A percentile compares a stretch with the other conserved stretches of the same genome.
phyloP scores from a whole-genome alignment of 345 rosid species.

The Lagerstroemia speciosa region DNA sequence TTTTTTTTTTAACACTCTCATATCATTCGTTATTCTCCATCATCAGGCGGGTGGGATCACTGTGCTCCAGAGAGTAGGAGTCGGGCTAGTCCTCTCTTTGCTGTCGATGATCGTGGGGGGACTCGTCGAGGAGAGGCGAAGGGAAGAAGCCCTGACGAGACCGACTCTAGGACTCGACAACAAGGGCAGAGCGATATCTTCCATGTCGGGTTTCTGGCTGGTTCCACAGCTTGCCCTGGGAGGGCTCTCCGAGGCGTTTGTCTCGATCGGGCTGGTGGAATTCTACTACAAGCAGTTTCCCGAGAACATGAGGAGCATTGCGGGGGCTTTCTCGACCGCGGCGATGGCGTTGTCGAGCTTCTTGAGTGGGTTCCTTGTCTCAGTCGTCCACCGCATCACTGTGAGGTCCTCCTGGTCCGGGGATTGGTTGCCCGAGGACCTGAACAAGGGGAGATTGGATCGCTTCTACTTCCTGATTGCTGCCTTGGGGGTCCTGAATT shows the following conservation, averaged over 20 bases:
- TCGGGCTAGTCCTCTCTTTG: slow-evolving; percentile 47
- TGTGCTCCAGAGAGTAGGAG: slow-evolving; percentile 44
- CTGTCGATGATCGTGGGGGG: slow-evolving; percentile 61
- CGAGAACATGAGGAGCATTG: slow-evolving; percentile 67
- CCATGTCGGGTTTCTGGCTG: slow-evolving; percentile 77
- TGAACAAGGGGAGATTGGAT: slow-evolving; percentile 67
- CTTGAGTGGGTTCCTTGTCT: slow-evolving; percentile 49
- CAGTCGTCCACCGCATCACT: slow-evolving; percentile 24
- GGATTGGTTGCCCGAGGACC: slow-evolving; percentile 65
- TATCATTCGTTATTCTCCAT: not conserved
- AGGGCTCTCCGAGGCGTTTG: slow-evolving; percentile 73
- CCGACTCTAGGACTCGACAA: slow-evolving; percentile 35
- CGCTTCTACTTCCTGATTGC: slow-evolving; percentile 70
- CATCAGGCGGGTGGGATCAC: slow-evolving; percentile 2
- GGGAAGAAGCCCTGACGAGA: slow-evolving; percentile 45
- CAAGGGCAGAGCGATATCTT: slow-evolving; percentile 18
- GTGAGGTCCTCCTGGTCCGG: slow-evolving; percentile 29
- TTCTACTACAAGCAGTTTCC: slow-evolving; percentile 78
- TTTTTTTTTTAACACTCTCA: too few relatives aligned
- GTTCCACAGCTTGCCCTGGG: slow-evolving; percentile 48
- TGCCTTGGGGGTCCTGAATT: slow-evolving; percentile 40
- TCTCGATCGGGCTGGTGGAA: slow-evolving; percentile 63
- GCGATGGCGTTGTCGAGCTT: slow-evolving; percentile 61
- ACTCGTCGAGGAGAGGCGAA: slow-evolving; percentile 41
- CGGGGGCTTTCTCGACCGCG: slow-evolving; percentile 46